phyloP scores from a whole-genome alignment of 495 filamentous ascomycete species.

The Staphylotrichum longicolle region DNA sequence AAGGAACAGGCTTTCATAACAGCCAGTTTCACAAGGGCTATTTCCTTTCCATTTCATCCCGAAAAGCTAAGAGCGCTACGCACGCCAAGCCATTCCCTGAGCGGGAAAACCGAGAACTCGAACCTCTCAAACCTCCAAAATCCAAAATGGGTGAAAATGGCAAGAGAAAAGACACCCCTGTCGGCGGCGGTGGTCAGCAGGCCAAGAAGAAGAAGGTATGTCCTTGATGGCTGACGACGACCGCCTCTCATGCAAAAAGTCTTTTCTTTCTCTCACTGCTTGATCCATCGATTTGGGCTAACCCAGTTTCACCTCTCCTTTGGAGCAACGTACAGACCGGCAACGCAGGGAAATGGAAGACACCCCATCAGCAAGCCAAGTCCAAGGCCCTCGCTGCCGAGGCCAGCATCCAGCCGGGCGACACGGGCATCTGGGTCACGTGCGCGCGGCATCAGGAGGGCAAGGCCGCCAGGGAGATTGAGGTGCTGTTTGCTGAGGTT shows the following conservation, averaged over 20 bases:
- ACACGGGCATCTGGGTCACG: constrained; percentile 84
- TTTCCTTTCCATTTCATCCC: too few relatives aligned
- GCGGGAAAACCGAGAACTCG: too few relatives aligned
- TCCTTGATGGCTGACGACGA: background rate
- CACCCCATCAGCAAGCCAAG: constrained; percentile 51
- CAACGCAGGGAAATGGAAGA: constrained; percentile 55
- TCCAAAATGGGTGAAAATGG: constrained; percentile 23
- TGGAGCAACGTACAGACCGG: constrained; percentile 38
- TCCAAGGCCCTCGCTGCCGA: constrained; percentile 23
- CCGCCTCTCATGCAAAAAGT: background rate
- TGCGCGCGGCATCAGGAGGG: constrained; percentile 78
- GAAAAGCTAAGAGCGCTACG: too few relatives aligned
- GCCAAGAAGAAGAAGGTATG: constrained; percentile 39
- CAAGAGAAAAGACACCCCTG: constrained; percentile 34
- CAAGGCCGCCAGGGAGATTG: constrained; percentile 71
- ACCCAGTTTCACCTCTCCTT: background rate
- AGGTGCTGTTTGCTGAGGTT: constrained; percentile 74
- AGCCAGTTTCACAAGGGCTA: too few relatives aligned
- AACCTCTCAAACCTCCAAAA: too few relatives aligned
- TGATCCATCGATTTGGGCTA: background rate
- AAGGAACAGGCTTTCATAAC: too few relatives aligned
- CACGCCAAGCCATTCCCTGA: too few relatives aligned
- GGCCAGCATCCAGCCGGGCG: constrained; percentile 63
- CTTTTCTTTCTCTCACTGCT: background rate
- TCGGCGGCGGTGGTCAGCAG: constrained; percentile 16